Percentiles rank a stretch among this genome's conserved stretches.
These are phyloP conservation scores for Trichoderma koningiopsis DNA, from an alignment of 2,329 filamentous ascomycete species.

Conservation along the genomic window DNA sequence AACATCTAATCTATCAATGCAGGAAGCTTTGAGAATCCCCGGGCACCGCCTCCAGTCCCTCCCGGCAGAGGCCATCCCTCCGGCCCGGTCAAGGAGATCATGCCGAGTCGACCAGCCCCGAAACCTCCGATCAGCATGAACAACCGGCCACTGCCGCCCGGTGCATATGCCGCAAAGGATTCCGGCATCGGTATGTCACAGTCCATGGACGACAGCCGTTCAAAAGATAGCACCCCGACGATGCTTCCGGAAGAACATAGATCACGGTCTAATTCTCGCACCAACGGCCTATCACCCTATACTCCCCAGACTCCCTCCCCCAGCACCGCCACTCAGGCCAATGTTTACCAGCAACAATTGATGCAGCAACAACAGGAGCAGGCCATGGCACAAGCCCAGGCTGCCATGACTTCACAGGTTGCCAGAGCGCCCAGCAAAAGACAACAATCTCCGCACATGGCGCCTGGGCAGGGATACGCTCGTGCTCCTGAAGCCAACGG, in stretches of 20 bases:
- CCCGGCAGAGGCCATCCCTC: slow-evolving; percentile 50
- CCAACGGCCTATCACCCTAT: slow-evolving; percentile 56
- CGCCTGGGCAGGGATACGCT: slow-evolving; percentile 36
- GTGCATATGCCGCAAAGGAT: slow-evolving; percentile 57
- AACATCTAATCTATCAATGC: slow-evolving; percentile 69
- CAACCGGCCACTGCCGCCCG: slow-evolving; percentile 57
- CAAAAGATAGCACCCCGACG: slow-evolving; percentile 61
- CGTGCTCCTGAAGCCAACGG: slow-evolving; percentile 38
- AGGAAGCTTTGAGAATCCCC: slow-evolving; percentile 95
- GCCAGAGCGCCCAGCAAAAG: slow-evolving; percentile 75
- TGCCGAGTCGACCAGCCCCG: slow-evolving; percentile 83
- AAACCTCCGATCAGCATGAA: slow-evolving; percentile 74
- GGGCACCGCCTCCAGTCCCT: slow-evolving; percentile 88
- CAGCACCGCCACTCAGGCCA: slow-evolving; percentile 44
- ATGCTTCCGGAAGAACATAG: slow-evolving; percentile 69
- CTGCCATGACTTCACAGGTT: slow-evolving; percentile 71
- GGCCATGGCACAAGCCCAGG: slow-evolving; percentile 76
- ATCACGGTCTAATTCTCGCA: slow-evolving; percentile 68
- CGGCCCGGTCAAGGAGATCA: slow-evolving; percentile 51
- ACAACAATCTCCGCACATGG: slow-evolving; percentile 44
- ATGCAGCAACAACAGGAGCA: slow-evolving; percentile 85
- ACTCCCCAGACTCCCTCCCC: slow-evolving; percentile 47
- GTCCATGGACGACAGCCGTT: slow-evolving; percentile 57
- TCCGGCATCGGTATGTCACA: slow-evolving; percentile 65
- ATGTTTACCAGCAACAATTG: slow-evolving; percentile 62